Evolutionary conservation across 78 protist species (phyloP).

Genomic region (Tieghemostelium lacteum): DNA sequence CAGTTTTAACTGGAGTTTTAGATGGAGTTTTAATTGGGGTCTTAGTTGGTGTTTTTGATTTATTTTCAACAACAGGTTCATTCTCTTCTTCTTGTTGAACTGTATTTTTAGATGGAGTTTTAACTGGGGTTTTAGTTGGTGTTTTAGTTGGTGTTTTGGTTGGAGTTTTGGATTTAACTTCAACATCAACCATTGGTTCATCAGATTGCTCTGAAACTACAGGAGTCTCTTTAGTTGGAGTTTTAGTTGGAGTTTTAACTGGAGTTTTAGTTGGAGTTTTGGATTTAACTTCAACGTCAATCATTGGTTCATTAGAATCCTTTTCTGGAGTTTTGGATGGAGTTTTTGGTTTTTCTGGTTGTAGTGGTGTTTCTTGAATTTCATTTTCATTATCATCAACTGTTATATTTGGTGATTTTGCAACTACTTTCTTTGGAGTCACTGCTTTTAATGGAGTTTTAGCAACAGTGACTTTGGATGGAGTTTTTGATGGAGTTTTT

Average conservation of each 20-base stretch:
- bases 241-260: background rate
- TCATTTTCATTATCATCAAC: too few relatives aligned
- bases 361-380: background rate
- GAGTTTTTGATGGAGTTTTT: background rate
- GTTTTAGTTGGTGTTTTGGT: constrained; percentile 2
- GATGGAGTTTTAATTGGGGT: background rate
- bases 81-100: background rate
- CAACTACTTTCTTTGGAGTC: too few relatives aligned
- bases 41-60: background rate
- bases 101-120: background rate
- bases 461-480: background rate
- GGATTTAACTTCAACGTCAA: background rate
- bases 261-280: background rate
- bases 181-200: background rate
- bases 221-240: background rate
- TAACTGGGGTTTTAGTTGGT: background rate
- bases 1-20: constrained; percentile 24
- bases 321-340: background rate
- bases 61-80: background rate
- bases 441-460: background rate
- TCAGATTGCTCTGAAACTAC: background rate
- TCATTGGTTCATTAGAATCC: background rate
- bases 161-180: background rate
- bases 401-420: too few relatives aligned
- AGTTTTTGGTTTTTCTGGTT: background rate